A percentile compares a stretch with the other conserved stretches of the same genome.
phyloP scores from a whole-genome alignment of 768 basidiomycete species.

The Collybia mongolica region DNA sequence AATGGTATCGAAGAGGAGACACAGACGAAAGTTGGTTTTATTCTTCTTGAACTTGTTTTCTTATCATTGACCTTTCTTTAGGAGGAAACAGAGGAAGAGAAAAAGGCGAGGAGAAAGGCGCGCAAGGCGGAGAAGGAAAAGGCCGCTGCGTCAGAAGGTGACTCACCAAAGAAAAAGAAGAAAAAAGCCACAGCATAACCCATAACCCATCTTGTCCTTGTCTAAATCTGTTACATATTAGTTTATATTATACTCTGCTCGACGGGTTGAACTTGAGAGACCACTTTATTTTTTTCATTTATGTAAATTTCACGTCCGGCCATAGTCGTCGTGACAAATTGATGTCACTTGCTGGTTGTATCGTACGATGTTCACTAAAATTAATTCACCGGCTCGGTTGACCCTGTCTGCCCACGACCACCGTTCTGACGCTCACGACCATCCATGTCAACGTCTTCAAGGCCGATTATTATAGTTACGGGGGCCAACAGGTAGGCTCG shows the following conservation, averaged over 20 bases:
- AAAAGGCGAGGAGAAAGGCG: conserved; percentile 77
- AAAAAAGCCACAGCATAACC: conserved; percentile 43
- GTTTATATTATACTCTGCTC: too few relatives aligned
- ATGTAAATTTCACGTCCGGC: too few relatives aligned
- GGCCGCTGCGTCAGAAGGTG: conserved; percentile 40
- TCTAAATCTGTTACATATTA: conserved; percentile 17
- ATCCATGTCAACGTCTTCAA: conserved; percentile 26
- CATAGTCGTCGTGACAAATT: too few relatives aligned
- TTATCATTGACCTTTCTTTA: conserved; percentile 18
- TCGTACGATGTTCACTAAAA: conserved; percentile 15
- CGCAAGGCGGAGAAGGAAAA: conserved; percentile 76
- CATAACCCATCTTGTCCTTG: conserved; percentile 20
- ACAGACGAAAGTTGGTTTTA: conserved; percentile 35
- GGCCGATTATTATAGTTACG: conserved; percentile 62
- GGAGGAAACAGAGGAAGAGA: conserved; percentile 81
- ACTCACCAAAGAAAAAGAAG: conserved; percentile 62
- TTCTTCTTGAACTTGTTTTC: conserved; percentile 5
- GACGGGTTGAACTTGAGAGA: too few relatives aligned
- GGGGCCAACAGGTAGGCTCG: conserved; percentile 61
- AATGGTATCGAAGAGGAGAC: conserved; percentile 35
- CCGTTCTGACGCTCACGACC: too few relatives aligned
- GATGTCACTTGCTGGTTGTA: neutral
- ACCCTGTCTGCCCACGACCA: neutral
- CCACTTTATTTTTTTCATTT: too few relatives aligned
- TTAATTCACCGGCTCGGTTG: conserved; percentile 5